phyloP scores from a whole-genome alignment of 768 basidiomycete species.

The Pilatotrama ljubarskyi region DNA sequence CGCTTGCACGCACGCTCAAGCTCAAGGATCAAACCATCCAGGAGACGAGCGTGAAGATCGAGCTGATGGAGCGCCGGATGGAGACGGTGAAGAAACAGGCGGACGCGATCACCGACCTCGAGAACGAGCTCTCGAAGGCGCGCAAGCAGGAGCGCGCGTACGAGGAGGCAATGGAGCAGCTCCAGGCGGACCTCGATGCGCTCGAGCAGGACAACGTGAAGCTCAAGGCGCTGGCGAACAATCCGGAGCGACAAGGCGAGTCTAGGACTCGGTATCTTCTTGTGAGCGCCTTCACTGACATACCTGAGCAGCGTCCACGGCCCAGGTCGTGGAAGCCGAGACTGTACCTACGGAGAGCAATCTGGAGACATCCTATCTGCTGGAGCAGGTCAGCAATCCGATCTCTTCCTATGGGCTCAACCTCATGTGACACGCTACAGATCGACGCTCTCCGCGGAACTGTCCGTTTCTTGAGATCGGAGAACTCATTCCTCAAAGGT shows the following conservation, averaged over 20 bases:
- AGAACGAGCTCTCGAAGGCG: constrained; percentile 74
- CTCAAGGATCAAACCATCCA: constrained; percentile 89
- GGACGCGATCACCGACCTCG: constrained; percentile 79
- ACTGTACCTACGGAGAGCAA: constrained; percentile 71
- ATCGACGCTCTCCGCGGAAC: constrained; percentile 90
- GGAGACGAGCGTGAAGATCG: constrained; percentile 88
- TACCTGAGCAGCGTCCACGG: constrained; percentile 41
- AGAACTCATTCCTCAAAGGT: constrained; percentile 92
- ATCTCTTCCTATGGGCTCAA: not conserved
- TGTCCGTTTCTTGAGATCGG: constrained; percentile 87
- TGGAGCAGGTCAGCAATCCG: constrained; percentile 69
- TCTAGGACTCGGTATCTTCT: not conserved
- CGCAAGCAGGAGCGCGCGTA: constrained; percentile 88
- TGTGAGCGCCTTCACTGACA: constrained; percentile 6
- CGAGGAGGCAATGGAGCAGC: constrained; percentile 90
- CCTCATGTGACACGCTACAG: constrained; percentile 38
- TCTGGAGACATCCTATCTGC: constrained; percentile 81
- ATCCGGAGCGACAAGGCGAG: constrained; percentile 74
- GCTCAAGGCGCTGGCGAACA: constrained; percentile 66
- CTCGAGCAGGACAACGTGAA: constrained; percentile 88
- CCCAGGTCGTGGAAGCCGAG: constrained; percentile 58
- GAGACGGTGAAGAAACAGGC: constrained; percentile 90
- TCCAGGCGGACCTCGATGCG: constrained; percentile 84
- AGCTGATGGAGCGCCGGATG: constrained; percentile 91
- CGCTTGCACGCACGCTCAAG: constrained; percentile 80